These are phyloP conservation scores for Theobroma cacao DNA, from an alignment of 345 rosid genomes.

Conservation along the genomic window DNA sequence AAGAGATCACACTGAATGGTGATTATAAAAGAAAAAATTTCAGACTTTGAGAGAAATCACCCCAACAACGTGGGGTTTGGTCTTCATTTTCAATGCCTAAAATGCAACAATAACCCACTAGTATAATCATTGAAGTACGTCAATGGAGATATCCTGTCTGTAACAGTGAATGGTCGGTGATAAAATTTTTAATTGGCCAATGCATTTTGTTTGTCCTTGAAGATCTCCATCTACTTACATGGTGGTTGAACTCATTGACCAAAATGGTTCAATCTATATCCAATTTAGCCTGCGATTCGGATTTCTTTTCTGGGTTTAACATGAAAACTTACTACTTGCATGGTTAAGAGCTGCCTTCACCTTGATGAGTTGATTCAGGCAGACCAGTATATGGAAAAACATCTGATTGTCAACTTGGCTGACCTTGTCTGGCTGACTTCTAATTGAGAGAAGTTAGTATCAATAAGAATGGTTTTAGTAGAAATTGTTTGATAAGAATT, in stretches of 20 bases:
- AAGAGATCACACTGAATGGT: constrained; percentile 6
- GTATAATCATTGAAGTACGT: constrained; percentile 7
- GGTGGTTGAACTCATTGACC: constrained; percentile 11
- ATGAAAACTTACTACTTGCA: neutral
- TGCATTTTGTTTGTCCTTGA: constrained; percentile 11
- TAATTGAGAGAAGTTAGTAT: neutral
- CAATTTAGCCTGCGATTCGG: neutral
- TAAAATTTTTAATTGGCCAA: constrained; percentile 11
- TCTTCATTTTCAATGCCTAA: constrained; percentile 6
- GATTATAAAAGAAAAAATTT: neutral
- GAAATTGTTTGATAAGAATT: neutral
- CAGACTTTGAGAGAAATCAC: neutral
- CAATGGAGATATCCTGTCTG: neutral
- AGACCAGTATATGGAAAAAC: neutral
- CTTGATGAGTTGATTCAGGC: neutral
- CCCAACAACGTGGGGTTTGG: constrained; percentile 16
- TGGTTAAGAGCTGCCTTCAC: neutral
- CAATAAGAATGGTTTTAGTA: neutral
- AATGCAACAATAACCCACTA: constrained; percentile 1
- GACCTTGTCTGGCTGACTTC: neutral
- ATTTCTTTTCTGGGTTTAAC: neutral
- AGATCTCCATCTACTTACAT: constrained; percentile 3
- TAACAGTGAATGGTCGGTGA: constrained; percentile 25
- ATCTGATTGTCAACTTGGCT: neutral
- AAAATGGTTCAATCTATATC: neutral